Evolutionary conservation across 441 rosid genomes (phyloP), one percentile per base, ranked within the genome.

Genomic region (Pelargonium citronellum): DNA sequence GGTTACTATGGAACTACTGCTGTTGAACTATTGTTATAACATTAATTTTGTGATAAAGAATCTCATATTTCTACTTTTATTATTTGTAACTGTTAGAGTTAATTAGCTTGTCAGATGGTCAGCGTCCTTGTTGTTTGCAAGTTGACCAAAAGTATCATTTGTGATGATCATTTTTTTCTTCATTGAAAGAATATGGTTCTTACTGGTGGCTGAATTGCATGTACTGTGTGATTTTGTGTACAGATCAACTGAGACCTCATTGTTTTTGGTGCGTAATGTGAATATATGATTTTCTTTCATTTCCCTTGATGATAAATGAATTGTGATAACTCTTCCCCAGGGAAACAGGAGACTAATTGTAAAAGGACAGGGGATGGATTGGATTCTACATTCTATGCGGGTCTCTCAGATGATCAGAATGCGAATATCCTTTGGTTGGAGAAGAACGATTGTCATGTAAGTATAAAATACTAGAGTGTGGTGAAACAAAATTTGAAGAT

Each of bases 321-420:
- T 57, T 5, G 11, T 57, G 24, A 57, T 57, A 57, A 57, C 62
- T 57, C 27, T 57, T 57, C 62, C 19, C 27, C 62, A 57, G 62
- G 62, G 27, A 57, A 57, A 57, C 62, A 57, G 62, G 62, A 57
- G 62, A 24, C 62, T 57, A 57, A 24, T 9, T 57, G 62, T 57
- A 9, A 57, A 57, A 1, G 62, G 62, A 57, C 27, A 2, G 62
- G 62, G 24, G 62, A 57, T 57, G 3, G 8, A 57, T 57, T 57
- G 19, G 62, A 57, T 57, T 57, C 62, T 17, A 15, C 62, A 57
- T 57, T 24, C 20, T 19, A 57, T 24, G 20, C 1, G 27, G 62
- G 27, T 7, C 24, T 2, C 20, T 19, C 62, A 57, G 27, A 57
- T 57, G 62, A 17, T 57, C 62, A 57, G 62, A 57, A 57, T 57